Evolutionary conservation across 805 yeast genomes (phyloP).

Genomic region (Sugiyamaella valdiviana): DNA sequence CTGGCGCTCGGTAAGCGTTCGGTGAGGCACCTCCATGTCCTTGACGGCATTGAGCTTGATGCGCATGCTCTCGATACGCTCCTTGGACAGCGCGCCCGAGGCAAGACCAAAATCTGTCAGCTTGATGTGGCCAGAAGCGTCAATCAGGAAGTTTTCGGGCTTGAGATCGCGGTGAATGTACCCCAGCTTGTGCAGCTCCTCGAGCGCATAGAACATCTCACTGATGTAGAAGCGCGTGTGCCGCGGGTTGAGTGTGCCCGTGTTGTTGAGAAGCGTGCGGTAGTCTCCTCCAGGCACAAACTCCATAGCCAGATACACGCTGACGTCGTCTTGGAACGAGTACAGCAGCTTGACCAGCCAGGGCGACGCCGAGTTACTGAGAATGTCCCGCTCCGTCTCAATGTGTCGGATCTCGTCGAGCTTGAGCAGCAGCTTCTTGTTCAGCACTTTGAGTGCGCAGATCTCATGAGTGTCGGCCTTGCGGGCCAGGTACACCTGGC

Average conservation of each 20-base stretch:
- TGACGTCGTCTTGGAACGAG: constrained; percentile 90
- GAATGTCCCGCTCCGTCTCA: constrained; percentile 89
- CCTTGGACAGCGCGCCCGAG: constrained; percentile 89
- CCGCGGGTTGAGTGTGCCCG: constrained; percentile 86
- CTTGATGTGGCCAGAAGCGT: constrained; percentile 84
- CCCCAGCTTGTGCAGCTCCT: constrained; percentile 89
- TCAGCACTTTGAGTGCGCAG: constrained; percentile 88
- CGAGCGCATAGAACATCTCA: constrained; percentile 94
- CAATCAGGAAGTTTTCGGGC: constrained; percentile 89
- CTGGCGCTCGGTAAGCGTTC: constrained; percentile 82
- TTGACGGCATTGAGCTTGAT: constrained; percentile 58
- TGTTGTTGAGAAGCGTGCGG: constrained; percentile 86
- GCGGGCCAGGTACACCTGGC: constrained; percentile 94
- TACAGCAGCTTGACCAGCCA: constrained; percentile 93
- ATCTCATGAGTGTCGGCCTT: constrained; percentile 92
- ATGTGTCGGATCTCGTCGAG: constrained; percentile 95
- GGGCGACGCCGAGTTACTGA: constrained; percentile 91
- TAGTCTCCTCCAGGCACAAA: constrained; percentile 99
- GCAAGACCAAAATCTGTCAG: constrained; percentile 96
- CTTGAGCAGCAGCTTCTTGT: constrained; percentile 77
- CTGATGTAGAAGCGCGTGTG: constrained; percentile 93
- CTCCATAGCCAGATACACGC: constrained; percentile 94
- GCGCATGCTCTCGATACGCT: constrained; percentile 89
- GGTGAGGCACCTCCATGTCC: constrained; percentile 63
- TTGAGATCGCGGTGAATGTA: constrained; percentile 95